Percentiles rank a stretch among this genome's conserved stretches.
Evolutionary conservation across 2,329 filamentous ascomycete species (phyloP).

Genomic region (Fusarium sp.): DNA sequence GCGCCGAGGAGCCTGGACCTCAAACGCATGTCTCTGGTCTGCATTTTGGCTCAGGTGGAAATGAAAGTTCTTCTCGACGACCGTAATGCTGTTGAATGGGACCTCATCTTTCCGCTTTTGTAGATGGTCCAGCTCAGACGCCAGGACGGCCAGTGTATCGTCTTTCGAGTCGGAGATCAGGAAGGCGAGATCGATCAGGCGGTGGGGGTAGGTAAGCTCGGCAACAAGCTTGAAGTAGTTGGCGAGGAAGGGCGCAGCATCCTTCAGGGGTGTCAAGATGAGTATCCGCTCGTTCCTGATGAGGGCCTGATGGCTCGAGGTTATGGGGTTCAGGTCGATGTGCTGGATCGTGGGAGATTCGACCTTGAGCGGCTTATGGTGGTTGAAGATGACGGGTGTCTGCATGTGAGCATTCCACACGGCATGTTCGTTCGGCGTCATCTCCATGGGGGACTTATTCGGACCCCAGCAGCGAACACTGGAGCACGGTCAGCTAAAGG

Average conservation of each 20-base stretch:
- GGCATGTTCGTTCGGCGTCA: constrained; percentile 88
- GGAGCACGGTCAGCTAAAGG: constrained; percentile 33
- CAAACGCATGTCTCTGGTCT: constrained; percentile 82
- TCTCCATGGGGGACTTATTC: constrained; percentile 92
- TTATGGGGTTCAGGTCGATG: constrained; percentile 84
- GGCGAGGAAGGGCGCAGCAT: constrained; percentile 80
- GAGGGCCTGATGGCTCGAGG: constrained; percentile 79
- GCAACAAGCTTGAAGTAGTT: constrained; percentile 94
- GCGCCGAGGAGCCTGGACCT: constrained; percentile 85
- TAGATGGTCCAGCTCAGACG: constrained; percentile 84
- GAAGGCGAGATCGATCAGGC: constrained; percentile 94
- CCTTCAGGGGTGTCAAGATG: constrained; percentile 90
- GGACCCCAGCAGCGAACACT: constrained; percentile 99
- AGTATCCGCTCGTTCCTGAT: constrained; percentile 86
- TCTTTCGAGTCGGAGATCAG: constrained; percentile 91
- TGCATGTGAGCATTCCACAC: constrained; percentile 88
- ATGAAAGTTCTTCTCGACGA: constrained; percentile 92
- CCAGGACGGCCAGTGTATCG: constrained; percentile 86
- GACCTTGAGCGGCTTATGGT: constrained; percentile 85
- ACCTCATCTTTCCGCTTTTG: constrained; percentile 81
- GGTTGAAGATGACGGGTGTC: constrained; percentile 96
- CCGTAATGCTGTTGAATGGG: constrained; percentile 82
- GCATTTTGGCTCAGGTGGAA: constrained; percentile 78
- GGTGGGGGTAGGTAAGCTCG: constrained; percentile 90
- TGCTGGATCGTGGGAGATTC: constrained; percentile 80